These are phyloP conservation scores for Crithidia mellificae DNA, from an alignment of 208 protist species.

Conservation along the genomic window DNA sequence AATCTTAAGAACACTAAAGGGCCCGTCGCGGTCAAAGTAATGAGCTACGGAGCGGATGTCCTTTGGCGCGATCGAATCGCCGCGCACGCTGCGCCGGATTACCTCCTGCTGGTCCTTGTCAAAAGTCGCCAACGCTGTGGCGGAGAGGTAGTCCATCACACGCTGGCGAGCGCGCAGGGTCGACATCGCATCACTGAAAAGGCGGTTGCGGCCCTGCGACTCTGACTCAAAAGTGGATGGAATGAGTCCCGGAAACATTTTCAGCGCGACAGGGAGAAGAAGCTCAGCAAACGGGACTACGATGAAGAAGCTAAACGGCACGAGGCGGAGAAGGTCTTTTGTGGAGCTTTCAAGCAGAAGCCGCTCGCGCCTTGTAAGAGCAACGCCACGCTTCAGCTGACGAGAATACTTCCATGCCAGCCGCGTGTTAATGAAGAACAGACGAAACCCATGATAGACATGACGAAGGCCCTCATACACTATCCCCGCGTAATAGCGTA, in stretches of 20 bases:
- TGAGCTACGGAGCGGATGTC: constrained; percentile 78
- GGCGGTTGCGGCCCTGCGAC: constrained; percentile 81
- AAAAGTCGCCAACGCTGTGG: constrained; percentile 82
- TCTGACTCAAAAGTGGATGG: constrained; percentile 95
- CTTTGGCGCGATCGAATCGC: constrained; percentile 76
- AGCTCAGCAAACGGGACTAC: constrained; percentile 96
- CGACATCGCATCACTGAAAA: constrained; percentile 73
- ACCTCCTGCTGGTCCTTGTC: constrained; percentile 81
- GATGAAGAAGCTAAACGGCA: constrained; percentile 97
- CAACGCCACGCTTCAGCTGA: constrained; percentile 82
- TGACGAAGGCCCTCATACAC: constrained; percentile 73
- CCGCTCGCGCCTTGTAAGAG: constrained; percentile 85
- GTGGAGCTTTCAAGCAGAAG: constrained; percentile 92
- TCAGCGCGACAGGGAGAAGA: constrained; percentile 93
- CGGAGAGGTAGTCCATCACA: constrained; percentile 84
- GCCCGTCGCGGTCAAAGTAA: constrained; percentile 75
- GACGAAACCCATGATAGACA: constrained; percentile 87
- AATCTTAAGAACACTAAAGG: constrained; percentile 85
- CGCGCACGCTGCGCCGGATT: constrained; percentile 66
- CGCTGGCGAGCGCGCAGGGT: constrained; percentile 80
- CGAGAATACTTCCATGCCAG: constrained; percentile 88
- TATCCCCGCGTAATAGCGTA: constrained; percentile 41
- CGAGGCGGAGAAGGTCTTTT: constrained; percentile 93
- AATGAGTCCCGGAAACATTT: constrained; percentile 97
- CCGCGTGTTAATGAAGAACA: constrained; percentile 88